Conservation (phyloP, 768 basidiomycete species). For the Leucocoprinus sp. region DNA sequence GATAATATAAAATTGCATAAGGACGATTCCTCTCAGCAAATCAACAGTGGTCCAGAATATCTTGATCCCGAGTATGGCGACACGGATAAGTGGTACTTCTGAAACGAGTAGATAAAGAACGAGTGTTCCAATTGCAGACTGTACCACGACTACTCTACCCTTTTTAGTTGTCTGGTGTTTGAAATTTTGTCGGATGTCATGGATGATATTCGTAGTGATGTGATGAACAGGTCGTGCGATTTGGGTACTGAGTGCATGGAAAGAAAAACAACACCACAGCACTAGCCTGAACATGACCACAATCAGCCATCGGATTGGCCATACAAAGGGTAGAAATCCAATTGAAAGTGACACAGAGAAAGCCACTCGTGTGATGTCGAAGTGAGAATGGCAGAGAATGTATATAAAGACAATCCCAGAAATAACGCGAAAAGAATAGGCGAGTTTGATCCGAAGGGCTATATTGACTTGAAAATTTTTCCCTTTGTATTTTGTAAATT, state of each 20-base stretch:
- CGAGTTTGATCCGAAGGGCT: background rate
- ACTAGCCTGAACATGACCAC: constrained; percentile 1
- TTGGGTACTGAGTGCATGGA: background rate
- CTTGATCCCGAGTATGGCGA: background rate
- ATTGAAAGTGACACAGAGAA: background rate
- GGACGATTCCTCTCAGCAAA: background rate
- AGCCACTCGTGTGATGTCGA: background rate
- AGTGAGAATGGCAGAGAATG: background rate
- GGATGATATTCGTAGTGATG: background rate
- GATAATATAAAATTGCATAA: constrained; percentile 2
- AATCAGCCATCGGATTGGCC: constrained; percentile 3
- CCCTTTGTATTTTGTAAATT: too few species aligned
- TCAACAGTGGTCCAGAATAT: background rate
- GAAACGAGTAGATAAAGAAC: background rate
- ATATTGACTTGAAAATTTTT: background rate
- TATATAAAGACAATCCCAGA: background rate
- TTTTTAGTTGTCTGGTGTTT: background rate
- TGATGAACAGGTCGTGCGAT: background rate
- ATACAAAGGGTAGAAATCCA: constrained; percentile 1
- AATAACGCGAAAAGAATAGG: background rate
- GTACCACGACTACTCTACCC: background rate
- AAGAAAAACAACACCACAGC: background rate
- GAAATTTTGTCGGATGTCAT: background rate
- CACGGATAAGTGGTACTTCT: background rate
- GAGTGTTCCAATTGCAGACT: background rate